These are phyloP conservation scores for Colletotrichum ledebouriae DNA, from an alignment of 2,329 filamentous ascomycete genomes.

Conservation along the genomic window DNA sequence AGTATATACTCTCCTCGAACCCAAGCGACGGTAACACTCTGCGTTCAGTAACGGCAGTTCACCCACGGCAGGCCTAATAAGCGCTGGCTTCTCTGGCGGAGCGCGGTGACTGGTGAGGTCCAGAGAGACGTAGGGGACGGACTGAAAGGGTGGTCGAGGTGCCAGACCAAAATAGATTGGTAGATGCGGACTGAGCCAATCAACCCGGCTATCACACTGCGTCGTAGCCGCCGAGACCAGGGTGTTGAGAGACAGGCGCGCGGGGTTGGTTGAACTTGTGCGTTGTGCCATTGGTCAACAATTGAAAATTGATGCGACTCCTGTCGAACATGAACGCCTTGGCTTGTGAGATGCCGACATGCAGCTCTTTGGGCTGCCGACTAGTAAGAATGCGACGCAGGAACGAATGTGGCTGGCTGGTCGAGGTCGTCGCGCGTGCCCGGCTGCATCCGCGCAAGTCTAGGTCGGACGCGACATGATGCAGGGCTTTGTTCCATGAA, in stretches of 20 bases:
- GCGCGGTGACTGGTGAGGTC: constrained; percentile 37
- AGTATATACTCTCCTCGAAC: constrained; percentile 41
- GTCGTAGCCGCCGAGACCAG: constrained; percentile 45
- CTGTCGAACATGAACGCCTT: constrained; percentile 28
- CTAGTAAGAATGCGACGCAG: constrained; percentile 27
- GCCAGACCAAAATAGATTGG: constrained; percentile 40
- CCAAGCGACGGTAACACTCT: constrained; percentile 18
- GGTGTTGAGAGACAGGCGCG: constrained; percentile 40
- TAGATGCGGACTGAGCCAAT: constrained; percentile 47
- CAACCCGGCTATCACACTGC: constrained; percentile 50
- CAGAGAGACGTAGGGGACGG: constrained; percentile 35
- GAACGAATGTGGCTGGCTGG: constrained; percentile 20
- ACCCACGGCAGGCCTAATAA: constrained; percentile 38
- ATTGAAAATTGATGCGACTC: constrained; percentile 25
- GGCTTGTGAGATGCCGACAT: constrained; percentile 25
- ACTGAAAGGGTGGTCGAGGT: constrained; percentile 25
- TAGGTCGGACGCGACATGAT: not conserved
- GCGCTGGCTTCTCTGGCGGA: constrained; percentile 38
- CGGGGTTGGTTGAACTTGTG: constrained; percentile 40
- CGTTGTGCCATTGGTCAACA: constrained; percentile 30
- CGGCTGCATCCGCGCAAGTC: not conserved
- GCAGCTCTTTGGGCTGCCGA: constrained; percentile 18
- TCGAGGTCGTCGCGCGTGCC: constrained; percentile 11
- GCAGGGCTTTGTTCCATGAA: constrained; percentile 18
- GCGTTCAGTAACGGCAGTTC: constrained; percentile 18